Conservation (phyloP, 305 asterid species). For the Fraxinus sp. region DNA sequence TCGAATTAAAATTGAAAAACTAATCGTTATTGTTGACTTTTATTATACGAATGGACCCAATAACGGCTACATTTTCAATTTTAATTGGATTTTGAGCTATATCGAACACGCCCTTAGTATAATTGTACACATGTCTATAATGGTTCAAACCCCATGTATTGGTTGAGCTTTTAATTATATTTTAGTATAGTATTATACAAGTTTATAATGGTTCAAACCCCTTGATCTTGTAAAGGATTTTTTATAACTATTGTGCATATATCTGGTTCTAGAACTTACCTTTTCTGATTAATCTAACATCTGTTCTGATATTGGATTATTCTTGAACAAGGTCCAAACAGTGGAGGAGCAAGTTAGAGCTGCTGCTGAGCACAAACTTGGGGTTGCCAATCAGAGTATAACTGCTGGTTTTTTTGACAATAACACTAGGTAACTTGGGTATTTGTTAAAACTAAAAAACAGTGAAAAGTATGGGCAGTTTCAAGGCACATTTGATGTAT, state of each 20-base stretch:
- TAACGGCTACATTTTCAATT: too few relatives aligned
- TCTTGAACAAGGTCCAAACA: slow-evolving; percentile 67
- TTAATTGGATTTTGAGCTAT: too few relatives aligned
- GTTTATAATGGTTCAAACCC: not conserved
- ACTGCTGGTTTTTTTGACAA: slow-evolving; percentile 99
- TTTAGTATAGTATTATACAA: not conserved
- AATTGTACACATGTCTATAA: not conserved
- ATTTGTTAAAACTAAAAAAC: slow-evolving; percentile 15
- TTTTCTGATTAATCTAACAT: slow-evolving; percentile 5
- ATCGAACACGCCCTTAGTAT: too few relatives aligned
- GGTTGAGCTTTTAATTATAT: slow-evolving; percentile 1
- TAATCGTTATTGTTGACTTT: too few relatives aligned
- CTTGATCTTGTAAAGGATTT: not conserved
- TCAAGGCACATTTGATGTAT: not conserved
- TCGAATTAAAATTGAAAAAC: too few relatives aligned
- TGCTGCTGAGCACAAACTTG: slow-evolving; percentile 99
- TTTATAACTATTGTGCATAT: slow-evolving; percentile 1
- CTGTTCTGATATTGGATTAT: slow-evolving; percentile 22
- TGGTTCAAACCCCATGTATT: not conserved
- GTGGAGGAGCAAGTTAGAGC: slow-evolving; percentile 99
- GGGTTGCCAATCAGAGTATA: slow-evolving; percentile 99
- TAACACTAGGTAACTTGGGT: slow-evolving; percentile 70
- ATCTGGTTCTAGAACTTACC: slow-evolving; percentile 6
- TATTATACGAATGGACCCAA: too few relatives aligned
- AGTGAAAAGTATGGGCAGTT: slow-evolving; percentile 10